A percentile compares a stretch with the other conserved stretches of the same genome.
These are phyloP conservation scores for Phaseolus lunatus DNA, from an alignment of 306 rosid genomes.

Conservation along the genomic window DNA sequence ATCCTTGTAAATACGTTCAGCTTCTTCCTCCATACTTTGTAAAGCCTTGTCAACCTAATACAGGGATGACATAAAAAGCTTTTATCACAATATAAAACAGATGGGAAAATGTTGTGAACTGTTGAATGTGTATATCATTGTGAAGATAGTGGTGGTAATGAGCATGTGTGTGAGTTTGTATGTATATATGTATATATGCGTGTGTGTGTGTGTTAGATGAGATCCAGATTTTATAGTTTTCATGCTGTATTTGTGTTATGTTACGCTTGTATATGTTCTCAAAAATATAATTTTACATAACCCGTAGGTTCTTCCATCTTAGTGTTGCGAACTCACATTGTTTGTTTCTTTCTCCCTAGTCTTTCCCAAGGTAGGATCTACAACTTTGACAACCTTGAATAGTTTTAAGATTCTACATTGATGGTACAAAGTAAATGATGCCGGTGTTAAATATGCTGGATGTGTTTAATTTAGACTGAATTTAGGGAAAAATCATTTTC, in stretches of 20 bases:
- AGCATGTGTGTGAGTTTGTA: not conserved
- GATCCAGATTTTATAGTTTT: not conserved
- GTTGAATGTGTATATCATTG: not conserved
- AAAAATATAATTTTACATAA: not conserved
- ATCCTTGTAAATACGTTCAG: slow-evolving; percentile 91
- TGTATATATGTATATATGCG: too few species aligned
- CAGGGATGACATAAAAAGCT: not conserved
- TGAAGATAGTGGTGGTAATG: not conserved
- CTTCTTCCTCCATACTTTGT: slow-evolving; percentile 91
- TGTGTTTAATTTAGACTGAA: not conserved
- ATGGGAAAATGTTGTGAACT: not conserved
- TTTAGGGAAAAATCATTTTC: not conserved
- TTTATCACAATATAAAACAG: slow-evolving; percentile 3
- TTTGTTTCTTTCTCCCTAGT: not conserved
- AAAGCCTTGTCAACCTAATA: slow-evolving; percentile 91
- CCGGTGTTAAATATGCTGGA: not conserved
- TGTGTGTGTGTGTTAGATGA: not conserved
- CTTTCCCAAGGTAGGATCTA: not conserved
- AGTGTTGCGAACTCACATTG: not conserved
- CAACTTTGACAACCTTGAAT: slow-evolving; percentile 16
- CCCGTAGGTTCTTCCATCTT: not conserved
- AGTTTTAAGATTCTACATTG: not conserved
- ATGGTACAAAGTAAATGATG: too few species aligned
- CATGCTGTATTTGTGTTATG: not conserved
- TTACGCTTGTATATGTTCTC: not conserved